Percentiles rank a stretch among this genome's conserved stretches.
phyloP scores from a whole-genome alignment of 2,329 filamentous ascomycete species.

The Penicillium sp. region DNA sequence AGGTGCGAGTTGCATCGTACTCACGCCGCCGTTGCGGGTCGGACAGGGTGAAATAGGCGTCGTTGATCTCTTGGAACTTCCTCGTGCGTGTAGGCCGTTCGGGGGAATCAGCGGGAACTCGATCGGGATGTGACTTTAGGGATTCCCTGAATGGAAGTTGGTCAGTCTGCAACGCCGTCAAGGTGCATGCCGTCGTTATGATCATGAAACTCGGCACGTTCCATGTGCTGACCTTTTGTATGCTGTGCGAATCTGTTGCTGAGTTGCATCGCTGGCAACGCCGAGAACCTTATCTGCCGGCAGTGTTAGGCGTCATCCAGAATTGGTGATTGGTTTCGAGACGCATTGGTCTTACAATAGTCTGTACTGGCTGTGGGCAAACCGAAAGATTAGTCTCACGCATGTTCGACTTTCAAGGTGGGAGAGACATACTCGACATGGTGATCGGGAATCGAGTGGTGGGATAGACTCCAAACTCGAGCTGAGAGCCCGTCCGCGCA shows the following conservation, averaged over 20 bases:
- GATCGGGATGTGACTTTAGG: conserved; percentile 89
- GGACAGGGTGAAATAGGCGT: conserved; percentile 88
- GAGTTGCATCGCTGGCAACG: conserved; percentile 68
- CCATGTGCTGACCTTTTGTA: conserved; percentile 72
- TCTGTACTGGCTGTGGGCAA: conserved; percentile 31
- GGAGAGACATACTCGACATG: conserved; percentile 26
- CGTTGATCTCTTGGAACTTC: conserved; percentile 87
- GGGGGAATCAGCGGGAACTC: conserved; percentile 77
- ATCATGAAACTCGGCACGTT: not conserved
- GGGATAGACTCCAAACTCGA: no score
- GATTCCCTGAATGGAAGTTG: conserved; percentile 61
- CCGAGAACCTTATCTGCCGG: conserved; percentile 68
- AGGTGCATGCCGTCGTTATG: not conserved
- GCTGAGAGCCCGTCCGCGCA: no score
- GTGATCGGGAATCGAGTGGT: no score
- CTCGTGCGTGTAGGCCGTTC: conserved; percentile 79
- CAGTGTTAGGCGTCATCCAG: conserved; percentile 7
- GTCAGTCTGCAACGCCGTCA: conserved; percentile 9
- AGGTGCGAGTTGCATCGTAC: conserved; percentile 71
- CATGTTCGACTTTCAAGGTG: not conserved
- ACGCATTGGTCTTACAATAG: conserved; percentile 39
- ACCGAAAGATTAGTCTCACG: not conserved
- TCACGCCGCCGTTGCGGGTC: conserved; percentile 73
- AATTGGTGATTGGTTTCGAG: not conserved
- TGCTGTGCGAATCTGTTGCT: conserved; percentile 83